phyloP scores from a whole-genome alignment of 768 basidiomycete genomes.

The Naematelia encephala region DNA sequence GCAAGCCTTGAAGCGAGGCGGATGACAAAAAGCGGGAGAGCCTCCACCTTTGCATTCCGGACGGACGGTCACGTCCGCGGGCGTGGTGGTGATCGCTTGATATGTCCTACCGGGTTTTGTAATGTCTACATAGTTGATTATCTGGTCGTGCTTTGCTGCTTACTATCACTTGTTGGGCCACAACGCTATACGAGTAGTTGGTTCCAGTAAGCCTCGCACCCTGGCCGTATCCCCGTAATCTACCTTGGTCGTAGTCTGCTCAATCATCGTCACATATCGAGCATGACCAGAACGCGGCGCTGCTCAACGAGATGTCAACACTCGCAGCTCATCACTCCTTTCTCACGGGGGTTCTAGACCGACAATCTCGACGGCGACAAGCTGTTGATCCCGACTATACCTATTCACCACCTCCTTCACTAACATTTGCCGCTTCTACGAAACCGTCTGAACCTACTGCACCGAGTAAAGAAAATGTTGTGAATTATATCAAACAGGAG shows the following conservation, averaged over 20 bases:
- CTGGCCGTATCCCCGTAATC: too few relatives aligned
- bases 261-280: too few relatives aligned
- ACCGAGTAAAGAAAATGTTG: slow-evolving; percentile 30
- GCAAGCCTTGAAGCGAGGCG: background rate
- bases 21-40: background rate
- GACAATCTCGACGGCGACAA: slow-evolving; percentile 20
- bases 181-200: too few relatives aligned
- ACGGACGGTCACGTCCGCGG: background rate
- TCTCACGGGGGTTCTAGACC: slow-evolving; percentile 14
- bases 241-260: too few relatives aligned
- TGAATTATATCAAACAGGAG: slow-evolving; percentile 84
- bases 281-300: background rate
- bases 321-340: slow-evolving; percentile 18
- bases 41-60: background rate
- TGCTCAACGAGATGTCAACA: slow-evolving; percentile 13
- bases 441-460: slow-evolving; percentile 3
- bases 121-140: too few relatives aligned
- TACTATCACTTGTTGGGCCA: too few relatives aligned
- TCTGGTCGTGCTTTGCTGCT: too few relatives aligned
- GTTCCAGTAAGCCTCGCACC: too few relatives aligned
- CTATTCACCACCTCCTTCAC: slow-evolving; percentile 7
- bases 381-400: slow-evolving; percentile 7
- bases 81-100: too few relatives aligned
- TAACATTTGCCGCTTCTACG: background rate
- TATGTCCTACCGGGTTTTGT: too few relatives aligned